phyloP scores from a whole-genome alignment of 148 eudicot genomes.

The Simmondsia chinensis region DNA sequence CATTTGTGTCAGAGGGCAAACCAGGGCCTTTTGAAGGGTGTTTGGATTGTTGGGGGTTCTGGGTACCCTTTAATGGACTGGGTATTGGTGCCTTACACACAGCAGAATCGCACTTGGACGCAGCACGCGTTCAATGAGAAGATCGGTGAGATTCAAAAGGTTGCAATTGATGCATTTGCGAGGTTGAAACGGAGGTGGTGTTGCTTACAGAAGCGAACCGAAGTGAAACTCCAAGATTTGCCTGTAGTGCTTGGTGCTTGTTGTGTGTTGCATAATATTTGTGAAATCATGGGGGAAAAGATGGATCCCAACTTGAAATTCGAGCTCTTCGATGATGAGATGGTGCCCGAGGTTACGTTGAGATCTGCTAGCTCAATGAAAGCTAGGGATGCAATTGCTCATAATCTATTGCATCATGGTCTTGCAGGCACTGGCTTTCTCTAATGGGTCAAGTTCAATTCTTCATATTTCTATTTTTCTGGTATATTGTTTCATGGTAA shows the following conservation, averaged over 20 bases:
- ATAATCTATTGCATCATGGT: conserved; percentile 75
- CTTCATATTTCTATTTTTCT: neutral
- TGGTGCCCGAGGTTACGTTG: conserved; percentile 56
- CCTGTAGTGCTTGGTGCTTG: conserved; percentile 92
- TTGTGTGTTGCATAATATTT: conserved; percentile 87
- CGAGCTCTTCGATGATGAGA: conserved; percentile 70
- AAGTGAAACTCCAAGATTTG: conserved; percentile 80
- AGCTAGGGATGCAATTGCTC: conserved; percentile 80
- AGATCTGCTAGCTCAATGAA: conserved; percentile 46
- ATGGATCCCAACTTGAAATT: conserved; percentile 32
- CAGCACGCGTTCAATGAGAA: conserved; percentile 90
- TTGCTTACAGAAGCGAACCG: conserved; percentile 82
- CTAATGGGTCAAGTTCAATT: conserved; percentile 8
- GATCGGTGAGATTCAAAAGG: conserved; percentile 48
- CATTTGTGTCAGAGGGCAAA: conserved; percentile 62
- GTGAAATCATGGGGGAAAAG: conserved; percentile 61
- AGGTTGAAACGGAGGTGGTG: conserved; percentile 83
- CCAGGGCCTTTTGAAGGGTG: conserved; percentile 59
- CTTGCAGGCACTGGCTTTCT: conserved; percentile 81
- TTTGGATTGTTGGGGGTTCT: conserved; percentile 67
- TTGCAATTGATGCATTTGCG: conserved; percentile 62
- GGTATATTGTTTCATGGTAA: too few species aligned
- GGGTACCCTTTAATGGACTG: conserved; percentile 87
- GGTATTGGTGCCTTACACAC: conserved; percentile 75
- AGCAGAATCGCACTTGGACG: conserved; percentile 73